Evolutionary conservation across 768 basidiomycete species (phyloP).

Genomic region (Phanerochaete carnosa): DNA sequence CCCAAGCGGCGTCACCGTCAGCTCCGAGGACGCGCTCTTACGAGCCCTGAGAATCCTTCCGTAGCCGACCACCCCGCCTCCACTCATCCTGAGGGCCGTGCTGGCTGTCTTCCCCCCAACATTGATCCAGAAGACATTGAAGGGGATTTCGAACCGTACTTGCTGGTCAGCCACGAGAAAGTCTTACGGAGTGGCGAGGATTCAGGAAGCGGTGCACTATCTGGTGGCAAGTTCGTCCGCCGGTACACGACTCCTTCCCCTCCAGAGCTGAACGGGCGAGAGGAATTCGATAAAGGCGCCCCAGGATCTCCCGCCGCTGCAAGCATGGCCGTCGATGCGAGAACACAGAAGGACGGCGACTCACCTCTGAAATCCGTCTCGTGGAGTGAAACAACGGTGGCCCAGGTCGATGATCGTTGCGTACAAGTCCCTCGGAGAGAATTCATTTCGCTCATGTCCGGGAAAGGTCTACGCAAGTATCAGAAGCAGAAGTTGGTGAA

Average conservation of each 20-base stretch:
- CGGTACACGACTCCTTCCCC: background rate
- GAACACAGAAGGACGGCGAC: background rate
- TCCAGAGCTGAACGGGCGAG: background rate
- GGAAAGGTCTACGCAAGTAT: no score
- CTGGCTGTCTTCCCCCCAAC: background rate
- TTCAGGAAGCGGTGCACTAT: no score
- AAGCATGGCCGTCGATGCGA: background rate
- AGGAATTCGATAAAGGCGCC: background rate
- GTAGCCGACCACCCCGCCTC: background rate
- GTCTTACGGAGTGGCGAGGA: no score
- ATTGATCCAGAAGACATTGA: background rate
- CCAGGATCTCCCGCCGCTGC: background rate
- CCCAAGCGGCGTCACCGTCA: no score
- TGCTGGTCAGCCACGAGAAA: background rate
- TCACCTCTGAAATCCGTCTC: background rate
- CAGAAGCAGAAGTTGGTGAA: no score
- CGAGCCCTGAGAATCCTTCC: background rate
- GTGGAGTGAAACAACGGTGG: background rate
- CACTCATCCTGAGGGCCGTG: background rate
- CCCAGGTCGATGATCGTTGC: background rate
- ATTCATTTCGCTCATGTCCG: no score
- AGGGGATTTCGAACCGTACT: background rate
- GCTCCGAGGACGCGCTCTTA: no score
- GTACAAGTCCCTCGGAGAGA: no score
- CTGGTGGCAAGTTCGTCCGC: no score